These are phyloP conservation scores for Mycena vitilis DNA, from an alignment of 768 basidiomycete species.

Conservation along the genomic window DNA sequence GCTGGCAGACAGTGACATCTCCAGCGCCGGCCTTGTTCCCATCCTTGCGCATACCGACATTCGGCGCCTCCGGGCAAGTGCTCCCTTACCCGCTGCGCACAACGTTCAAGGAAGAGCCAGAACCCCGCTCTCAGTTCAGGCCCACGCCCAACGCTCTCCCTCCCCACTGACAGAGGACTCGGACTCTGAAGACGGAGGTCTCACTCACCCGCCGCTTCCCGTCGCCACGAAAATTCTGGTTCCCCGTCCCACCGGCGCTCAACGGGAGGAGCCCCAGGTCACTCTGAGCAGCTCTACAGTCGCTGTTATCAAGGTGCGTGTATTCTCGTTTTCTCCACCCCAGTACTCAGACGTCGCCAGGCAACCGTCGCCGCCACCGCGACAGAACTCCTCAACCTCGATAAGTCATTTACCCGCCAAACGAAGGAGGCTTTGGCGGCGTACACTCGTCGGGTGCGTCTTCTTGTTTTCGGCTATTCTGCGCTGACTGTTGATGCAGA, in stretches of 20 bases:
- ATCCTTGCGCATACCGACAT: not conserved
- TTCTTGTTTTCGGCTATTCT: too few relatives aligned
- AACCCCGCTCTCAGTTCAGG: not conserved
- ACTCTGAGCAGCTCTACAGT: too few relatives aligned
- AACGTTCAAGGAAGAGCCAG: too few relatives aligned
- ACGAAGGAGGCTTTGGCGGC: too few relatives aligned
- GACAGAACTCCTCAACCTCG: too few relatives aligned
- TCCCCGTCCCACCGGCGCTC: not conserved
- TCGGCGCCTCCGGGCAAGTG: not conserved
- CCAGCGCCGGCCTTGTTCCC: not conserved
- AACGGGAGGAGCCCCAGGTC: not conserved
- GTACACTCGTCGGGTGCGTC: too few relatives aligned
- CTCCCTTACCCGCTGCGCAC: too few relatives aligned
- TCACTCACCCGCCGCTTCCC: not conserved
- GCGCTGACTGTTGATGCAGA: not conserved
- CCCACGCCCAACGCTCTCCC: not conserved
- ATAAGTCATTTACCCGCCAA: too few relatives aligned
- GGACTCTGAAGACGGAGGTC: not conserved
- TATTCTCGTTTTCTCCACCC: too few relatives aligned
- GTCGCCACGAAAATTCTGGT: not conserved
- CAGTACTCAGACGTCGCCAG: too few relatives aligned
- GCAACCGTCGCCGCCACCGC: too few relatives aligned
- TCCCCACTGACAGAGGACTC: not conserved
- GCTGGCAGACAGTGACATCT: not conserved
- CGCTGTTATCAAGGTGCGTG: too few relatives aligned